Base-by-base conservation (phyloP, 805 yeast genomes). In the Komagataella populi region DNA sequence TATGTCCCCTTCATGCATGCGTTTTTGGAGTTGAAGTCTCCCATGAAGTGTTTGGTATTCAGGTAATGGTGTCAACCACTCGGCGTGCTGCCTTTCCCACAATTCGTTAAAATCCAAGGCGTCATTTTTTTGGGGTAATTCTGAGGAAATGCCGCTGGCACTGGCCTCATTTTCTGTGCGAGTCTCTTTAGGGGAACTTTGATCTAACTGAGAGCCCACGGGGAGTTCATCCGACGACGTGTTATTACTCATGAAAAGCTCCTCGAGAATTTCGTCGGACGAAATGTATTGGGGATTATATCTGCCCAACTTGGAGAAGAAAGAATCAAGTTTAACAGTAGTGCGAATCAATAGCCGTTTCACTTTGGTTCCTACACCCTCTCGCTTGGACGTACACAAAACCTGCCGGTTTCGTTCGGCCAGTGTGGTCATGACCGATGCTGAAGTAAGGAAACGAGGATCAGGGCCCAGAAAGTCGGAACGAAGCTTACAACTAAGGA, bases 51-150 rank as follows among this genome's bases (percentile, higher is more conserved):
- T 52, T 8, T 53, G 22, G 39, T 61, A 57, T 24, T 62, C 65
- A 3, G 64, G 60, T 12, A 39, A 22, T n/a, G 72, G 69, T 24
- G 64, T 60, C 17, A 77, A 62, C 97, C 97, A 90, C 53, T 79
- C 73, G 6, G 68, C 63, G 52, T 96, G 74, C 53, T 88, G 78
- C 48, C 71, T 65, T 50, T 77, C 75, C 96, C 96, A 90, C 39
- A 30, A 10, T 4, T 30, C 39, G 39, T 30, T 14, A 2, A 30
- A 30, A 5, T 30, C 14, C 47, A 85, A 71, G 10, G 66, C 67
- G 45, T 75, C 74, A 6, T 30, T 88, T 93, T 3, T 72, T 67
- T 46, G 59, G 75, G 73, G 47, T 63, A 68, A 48, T 66, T 39
- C 39, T 30, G 39, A 8, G 39, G 39, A 30, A 14, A 30, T 30